Base-by-base conservation (phyloP, 2,329 filamentous ascomycete species). In the Clonostachys solani region DNA sequence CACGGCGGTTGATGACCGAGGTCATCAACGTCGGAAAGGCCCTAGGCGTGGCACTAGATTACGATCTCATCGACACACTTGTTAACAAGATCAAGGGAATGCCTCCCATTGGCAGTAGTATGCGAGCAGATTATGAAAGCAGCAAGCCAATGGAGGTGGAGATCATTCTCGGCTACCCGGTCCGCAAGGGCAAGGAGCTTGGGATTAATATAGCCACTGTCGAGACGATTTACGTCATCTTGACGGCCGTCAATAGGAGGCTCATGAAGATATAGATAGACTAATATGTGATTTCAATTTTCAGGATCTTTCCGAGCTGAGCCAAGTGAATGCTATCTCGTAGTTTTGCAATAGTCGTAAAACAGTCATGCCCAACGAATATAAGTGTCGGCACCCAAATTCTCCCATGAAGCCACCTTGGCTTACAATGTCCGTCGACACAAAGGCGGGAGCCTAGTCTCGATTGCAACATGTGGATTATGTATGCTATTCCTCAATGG, bases 141-240 rank as follows among this genome's bases (percentile, higher is more conserved):
- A 81, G 81, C 0, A 73, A 81, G 57, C 75, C 75, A 38, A 74
- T 89, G 73, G 86, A 89, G 69, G 61, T 88, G 44, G 85, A 89
- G 64, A 85, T 86, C 36, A 87, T 89, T 37, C 60, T 89, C 17
- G 85, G 85, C 2, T 87, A 89, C 59, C 83, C 85, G 1, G 78
- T 88, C 23, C 68, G 81, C 52, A 81, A 86, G 42, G 85, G 84
- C 10, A 68, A 80, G 53, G 74, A 73, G 46, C 74, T 75, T 44
- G 84, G 84, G 0, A 75, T 83, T 6, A 77, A 84, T 55, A 78
- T 87, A 77, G 82, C 82, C 9, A 67, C 81, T 59, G 57, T 88
- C 66, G 82, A 87, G 68, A 85, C 66, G 19, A 54, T 87, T 53
- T 87, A 87, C 13, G n/a, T 42, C 34, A 42, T 47, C 37, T 34